phyloP scores from a whole-genome alignment of 2,329 filamentous ascomycete genomes.

The Neofusicoccum sp. region DNA sequence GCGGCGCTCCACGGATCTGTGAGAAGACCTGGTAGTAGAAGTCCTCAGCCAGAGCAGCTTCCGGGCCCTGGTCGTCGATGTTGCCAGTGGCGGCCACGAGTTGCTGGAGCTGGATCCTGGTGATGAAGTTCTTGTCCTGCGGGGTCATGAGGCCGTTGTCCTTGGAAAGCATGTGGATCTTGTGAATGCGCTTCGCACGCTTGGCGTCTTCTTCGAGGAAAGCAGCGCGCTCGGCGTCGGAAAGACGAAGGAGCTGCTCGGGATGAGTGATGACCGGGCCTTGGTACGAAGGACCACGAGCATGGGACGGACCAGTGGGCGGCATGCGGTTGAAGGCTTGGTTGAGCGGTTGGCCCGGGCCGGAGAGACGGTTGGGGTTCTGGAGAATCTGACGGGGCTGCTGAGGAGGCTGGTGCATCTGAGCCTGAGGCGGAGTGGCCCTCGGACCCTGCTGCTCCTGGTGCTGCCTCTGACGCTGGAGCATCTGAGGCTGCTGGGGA shows the following conservation, averaged over 20 bases:
- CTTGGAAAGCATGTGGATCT: slow-evolving; percentile 89
- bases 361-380: slow-evolving; percentile 66
- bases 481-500: slow-evolving; percentile 33
- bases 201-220: slow-evolving; percentile 90
- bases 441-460: slow-evolving; percentile 28
- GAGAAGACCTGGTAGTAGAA: slow-evolving; percentile 99
- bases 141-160: slow-evolving; percentile 98
- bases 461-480: slow-evolving; percentile 37
- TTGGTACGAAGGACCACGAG: slow-evolving; percentile 49
- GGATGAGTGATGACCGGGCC: slow-evolving; percentile 62
- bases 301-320: slow-evolving; percentile 35
- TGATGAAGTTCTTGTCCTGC: slow-evolving; percentile 99
- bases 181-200: slow-evolving; percentile 95
- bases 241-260: slow-evolving; percentile 71
- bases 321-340: slow-evolving; percentile 30
- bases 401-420: slow-evolving; percentile 40
- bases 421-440: slow-evolving; percentile 28
- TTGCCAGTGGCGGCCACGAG: slow-evolving; percentile 90
- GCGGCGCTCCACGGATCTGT: slow-evolving; percentile 84
- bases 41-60: slow-evolving; percentile 82
- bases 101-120: slow-evolving; percentile 94
- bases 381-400: slow-evolving; percentile 73
- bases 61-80: slow-evolving; percentile 73
- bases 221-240: slow-evolving; percentile 78
- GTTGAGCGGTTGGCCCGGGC: slow-evolving; percentile 41